Percentiles rank a stretch among this genome's conserved stretches.
Conservation (phyloP, 1,139 yeast species). For the Magnusiomyces magnusii region DNA sequence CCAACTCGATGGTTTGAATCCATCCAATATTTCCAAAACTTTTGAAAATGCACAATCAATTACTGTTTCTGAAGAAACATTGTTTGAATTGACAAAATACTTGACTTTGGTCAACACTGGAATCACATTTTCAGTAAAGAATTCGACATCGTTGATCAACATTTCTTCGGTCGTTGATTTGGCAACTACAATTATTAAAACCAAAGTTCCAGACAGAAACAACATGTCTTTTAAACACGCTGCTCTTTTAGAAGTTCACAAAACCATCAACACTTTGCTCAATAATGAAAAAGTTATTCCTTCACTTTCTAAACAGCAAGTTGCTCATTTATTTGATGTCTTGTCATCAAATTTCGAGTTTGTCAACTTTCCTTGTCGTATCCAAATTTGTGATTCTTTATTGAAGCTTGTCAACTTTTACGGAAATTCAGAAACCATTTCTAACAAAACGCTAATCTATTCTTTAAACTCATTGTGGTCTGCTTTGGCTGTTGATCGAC, state of each 20-base stretch:
- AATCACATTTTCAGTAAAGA: neutral
- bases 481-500: constrained; percentile 49
- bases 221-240: constrained; percentile 1
- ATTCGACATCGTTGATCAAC: neutral
- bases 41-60: neutral
- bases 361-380: constrained; percentile 15
- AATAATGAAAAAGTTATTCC: neutral
- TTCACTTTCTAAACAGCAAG: neutral
- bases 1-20: neutral
- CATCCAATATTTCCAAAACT: neutral
- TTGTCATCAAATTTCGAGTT: constrained; percentile 15
- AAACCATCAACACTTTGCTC: neutral
- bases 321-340: constrained; percentile 6
- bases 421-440: neutral
- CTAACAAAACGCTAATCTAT: neutral
- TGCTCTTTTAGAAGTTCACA: neutral
- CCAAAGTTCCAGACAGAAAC: constrained; percentile 4
- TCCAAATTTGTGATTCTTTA: constrained; percentile 13
- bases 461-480: constrained; percentile 42
- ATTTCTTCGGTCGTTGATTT: neutral
- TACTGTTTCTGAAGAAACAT: neutral
- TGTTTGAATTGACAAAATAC: neutral
- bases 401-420: constrained; percentile 5
- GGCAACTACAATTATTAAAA: neutral
- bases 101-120: neutral